These are phyloP conservation scores for Rhizopus sp. DNA, from an alignment of 371 early-diverging fungal species.

Conservation along the genomic window DNA sequence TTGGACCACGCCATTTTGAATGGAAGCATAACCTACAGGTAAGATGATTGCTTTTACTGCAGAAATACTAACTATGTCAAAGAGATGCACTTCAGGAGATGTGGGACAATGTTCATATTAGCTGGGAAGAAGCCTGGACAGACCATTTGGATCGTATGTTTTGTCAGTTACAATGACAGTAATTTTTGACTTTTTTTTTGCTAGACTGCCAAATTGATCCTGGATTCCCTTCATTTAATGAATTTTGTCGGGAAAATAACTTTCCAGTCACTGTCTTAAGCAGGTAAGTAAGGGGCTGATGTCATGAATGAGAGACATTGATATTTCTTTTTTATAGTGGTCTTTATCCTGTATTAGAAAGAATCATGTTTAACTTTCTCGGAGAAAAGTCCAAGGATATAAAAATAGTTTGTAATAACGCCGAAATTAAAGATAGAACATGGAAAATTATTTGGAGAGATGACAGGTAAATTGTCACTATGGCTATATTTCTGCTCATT, in stretches of 20 bases:
- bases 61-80: neutral
- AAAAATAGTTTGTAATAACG: slow-evolving; percentile 51
- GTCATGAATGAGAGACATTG: neutral
- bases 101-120: slow-evolving; percentile 62
- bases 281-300: slow-evolving; percentile 29
- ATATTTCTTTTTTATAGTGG: slow-evolving; percentile 34
- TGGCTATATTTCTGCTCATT: neutral
- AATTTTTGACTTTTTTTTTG: neutral
- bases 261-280: slow-evolving; percentile 61
- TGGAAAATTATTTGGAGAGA: slow-evolving; percentile 66
- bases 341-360: slow-evolving; percentile 41
- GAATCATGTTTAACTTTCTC: slow-evolving; percentile 49
- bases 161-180: neutral
- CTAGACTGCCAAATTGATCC: slow-evolving; percentile 50
- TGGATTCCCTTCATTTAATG: slow-evolving; percentile 51
- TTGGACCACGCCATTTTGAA: slow-evolving; percentile 44
- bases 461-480: slow-evolving; percentile 36
- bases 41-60: neutral
- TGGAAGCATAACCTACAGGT: slow-evolving; percentile 46
- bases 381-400: slow-evolving; percentile 47
- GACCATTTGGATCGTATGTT: slow-evolving; percentile 52
- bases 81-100: slow-evolving; percentile 52
- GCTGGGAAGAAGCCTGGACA: slow-evolving; percentile 61
- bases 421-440: slow-evolving; percentile 35
- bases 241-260: slow-evolving; percentile 42